phyloP scores from a whole-genome alignment of 2,329 filamentous ascomycete genomes.

The Beauveria australis region DNA sequence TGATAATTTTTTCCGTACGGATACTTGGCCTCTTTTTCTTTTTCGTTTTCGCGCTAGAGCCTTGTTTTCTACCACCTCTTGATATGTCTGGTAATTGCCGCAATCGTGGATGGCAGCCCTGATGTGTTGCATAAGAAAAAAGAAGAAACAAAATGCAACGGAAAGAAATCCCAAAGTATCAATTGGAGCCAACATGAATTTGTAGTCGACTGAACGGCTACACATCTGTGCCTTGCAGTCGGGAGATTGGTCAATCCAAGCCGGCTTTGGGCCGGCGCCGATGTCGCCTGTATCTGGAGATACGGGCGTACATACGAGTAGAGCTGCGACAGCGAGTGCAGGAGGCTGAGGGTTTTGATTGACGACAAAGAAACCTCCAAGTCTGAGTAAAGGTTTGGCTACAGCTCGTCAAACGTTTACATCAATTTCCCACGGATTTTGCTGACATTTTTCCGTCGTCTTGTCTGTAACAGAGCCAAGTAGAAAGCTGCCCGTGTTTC shows the following conservation, averaged over 20 bases:
- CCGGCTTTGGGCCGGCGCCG: background rate
- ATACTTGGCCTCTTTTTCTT: background rate
- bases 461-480: too few species aligned
- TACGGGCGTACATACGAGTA: conserved; percentile 9
- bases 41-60: background rate
- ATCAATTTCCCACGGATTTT: background rate
- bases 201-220: background rate
- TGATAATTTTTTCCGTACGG: background rate
- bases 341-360: background rate
- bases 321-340: background rate
- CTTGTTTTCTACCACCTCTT: too few species aligned
- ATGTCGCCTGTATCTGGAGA: conserved; percentile 10
- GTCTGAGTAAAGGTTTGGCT: background rate
- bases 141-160: too few species aligned
- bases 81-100: too few species aligned
- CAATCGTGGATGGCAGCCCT: too few species aligned
- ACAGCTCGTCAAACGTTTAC: background rate
- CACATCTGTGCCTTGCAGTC: background rate
- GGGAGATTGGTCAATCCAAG: background rate
- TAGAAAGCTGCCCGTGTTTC: too few species aligned
- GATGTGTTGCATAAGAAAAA: too few species aligned
- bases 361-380: background rate
- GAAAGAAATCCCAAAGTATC: too few species aligned
- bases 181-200: background rate
- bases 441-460: background rate